These are phyloP conservation scores for Chytriomyces sp. DNA, from an alignment of 192 early-diverging fungal species.

Conservation along the genomic window DNA sequence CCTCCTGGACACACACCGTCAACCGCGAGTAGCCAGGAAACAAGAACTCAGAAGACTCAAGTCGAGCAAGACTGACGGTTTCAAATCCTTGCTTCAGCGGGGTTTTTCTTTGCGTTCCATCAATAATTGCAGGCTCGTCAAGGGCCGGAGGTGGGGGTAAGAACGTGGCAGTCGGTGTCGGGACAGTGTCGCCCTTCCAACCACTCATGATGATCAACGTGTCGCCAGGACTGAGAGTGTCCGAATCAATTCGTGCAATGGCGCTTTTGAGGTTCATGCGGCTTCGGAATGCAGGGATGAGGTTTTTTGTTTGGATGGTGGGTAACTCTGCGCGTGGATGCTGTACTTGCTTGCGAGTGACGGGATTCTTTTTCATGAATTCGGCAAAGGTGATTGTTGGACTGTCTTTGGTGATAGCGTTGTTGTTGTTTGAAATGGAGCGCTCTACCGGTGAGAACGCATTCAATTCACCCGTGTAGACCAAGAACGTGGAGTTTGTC, in stretches of 20 bases:
- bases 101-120: too few relatives aligned
- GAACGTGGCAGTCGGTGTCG: background rate
- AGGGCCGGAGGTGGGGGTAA: background rate
- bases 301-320: background rate
- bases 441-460: background rate
- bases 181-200: background rate
- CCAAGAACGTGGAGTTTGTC: too few relatives aligned
- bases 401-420: too few relatives aligned
- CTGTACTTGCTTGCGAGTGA: too few relatives aligned
- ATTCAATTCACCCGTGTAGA: background rate
- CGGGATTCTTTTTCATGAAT: too few relatives aligned
- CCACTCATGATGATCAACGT: background rate
- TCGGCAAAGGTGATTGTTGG: background rate
- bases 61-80: background rate
- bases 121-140: too few relatives aligned
- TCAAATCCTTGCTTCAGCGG: background rate
- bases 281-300: background rate
- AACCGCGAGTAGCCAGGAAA: background rate
- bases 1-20: background rate
- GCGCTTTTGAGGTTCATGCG: background rate
- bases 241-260: background rate
- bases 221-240: background rate
- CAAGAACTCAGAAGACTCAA: background rate
- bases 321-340: too few relatives aligned
- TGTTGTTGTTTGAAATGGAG: background rate